Evolutionary conservation across 495 filamentous ascomycete species (phyloP), one percentile per base, ranked within the genome.

Genomic region (Cairneyella variabilis): DNA sequence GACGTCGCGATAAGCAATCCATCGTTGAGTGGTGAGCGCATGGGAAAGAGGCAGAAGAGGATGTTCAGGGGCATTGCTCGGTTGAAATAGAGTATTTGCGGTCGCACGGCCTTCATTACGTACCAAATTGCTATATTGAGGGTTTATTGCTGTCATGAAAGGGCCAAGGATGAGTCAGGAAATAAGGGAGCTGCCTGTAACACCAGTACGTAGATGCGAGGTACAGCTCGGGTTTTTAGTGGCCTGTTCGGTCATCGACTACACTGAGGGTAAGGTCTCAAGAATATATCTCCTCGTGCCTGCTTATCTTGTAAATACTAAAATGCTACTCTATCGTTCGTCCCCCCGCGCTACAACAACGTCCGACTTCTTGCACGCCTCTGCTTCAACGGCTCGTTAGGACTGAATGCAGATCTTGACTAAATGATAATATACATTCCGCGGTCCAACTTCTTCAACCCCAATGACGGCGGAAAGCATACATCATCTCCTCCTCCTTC

Each of bases 141-240:
- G 18, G 55, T 58, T 62, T 62, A 38, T 55, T 62, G 59, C 51
- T 62, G 59, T 62, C 59, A 62, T 62, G 14, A 53, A 59, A 49
- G 41, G 38, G 17, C 40, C 21, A 39, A 20, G 14, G 28, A 32
- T 14, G 34, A 30, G 21, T 30, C 16, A 37, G 48, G 16, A 36
- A 28, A 12, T 9, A 16, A 17, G 30, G 14, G 20, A 26, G 43
- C 54, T 37, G 36, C 16, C 46, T 49, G 51, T 53, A 38, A 28
- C 43, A 45, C 58, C 53, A 40, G 51, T 38, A 56, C 47, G 23
- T 38, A 49, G 49, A 21, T 51, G 43, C 43, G 57, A 55, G 48
- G 52, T 53, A 56, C 53, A 25, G 37, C 43, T 46, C 44, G 46
- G 46, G 45, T 38, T 40, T 46, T 49, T 16, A 18, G n/a, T n/a